Evolutionary conservation across 75 land plant genomes (phyloP), one percentile per base, ranked within the genome.

Genomic region (Cunninghamia lanceolata): DNA sequence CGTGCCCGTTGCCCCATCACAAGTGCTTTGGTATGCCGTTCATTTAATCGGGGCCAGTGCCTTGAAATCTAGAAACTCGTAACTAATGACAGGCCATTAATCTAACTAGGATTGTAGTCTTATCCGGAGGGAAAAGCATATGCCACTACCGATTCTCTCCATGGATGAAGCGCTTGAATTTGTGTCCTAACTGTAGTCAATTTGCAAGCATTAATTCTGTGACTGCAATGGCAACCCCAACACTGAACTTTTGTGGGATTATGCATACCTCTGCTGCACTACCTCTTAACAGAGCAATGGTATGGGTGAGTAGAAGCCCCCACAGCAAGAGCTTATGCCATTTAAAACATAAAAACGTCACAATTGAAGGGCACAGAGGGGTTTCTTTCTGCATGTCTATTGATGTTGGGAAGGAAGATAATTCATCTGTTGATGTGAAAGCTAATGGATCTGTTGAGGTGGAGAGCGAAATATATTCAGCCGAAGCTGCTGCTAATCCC

Each of bases 321-420:
- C 28, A 68, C 0, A 9, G 28, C 30, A 5, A 8, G 4, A 70
- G 10, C 30, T 70, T n/a, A 9, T 25, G 10, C 28, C 10, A 9
- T 28, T n/a, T 28, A n/a, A 5, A 6, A 28, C 35, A 71, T 10
- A 71, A 71, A 71, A 71, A 32, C 32, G 15, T 71, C 75, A 32
- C 34, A 9, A 11, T 1, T 32, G 32, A 10, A 71, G 75, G 32
- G 32, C 84, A 36, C 10, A 36, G 66, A 83, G 63, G 84, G 40
- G 2, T 59, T 83, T 25, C 84, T 52, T 53, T 17, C 40, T 53
- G 63, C 39, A 52, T 83, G 63, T 83, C 84, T 6, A 36, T 83
- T 35, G 84, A 83, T 16, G 66, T 83, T 34, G 84, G 36, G 3
- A 83, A 83, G 25, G 84, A 83, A 83, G 84, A 52, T 17, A 80